These are phyloP conservation scores for Diaporthe helianthi DNA, from an alignment of 2,329 filamentous ascomycete species.

Conservation along the genomic window DNA sequence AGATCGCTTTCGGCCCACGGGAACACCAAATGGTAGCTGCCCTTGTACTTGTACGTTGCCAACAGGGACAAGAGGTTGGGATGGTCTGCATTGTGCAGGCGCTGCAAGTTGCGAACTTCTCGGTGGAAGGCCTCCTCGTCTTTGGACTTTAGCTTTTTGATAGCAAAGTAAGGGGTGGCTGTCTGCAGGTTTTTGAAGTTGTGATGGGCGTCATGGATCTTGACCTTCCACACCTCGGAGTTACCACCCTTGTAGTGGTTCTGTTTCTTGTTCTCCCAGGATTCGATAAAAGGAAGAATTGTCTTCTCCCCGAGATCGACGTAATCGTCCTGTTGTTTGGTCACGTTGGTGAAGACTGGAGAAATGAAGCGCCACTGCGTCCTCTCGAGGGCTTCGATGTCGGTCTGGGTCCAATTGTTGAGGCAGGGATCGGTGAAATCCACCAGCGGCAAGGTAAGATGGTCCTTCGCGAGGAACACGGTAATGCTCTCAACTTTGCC, in stretches of 20 bases:
- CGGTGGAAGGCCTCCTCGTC: constrained; percentile 34
- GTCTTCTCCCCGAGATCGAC: constrained; percentile 32
- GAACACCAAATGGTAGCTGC: constrained; percentile 35
- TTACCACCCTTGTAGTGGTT: constrained; percentile 36
- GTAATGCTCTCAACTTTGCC: constrained; percentile 25
- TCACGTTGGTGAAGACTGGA: constrained; percentile 31
- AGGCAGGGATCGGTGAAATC: constrained; percentile 26
- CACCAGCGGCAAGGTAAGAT: constrained; percentile 18
- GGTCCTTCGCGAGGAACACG: constrained; percentile 17
- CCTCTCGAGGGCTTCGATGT: constrained; percentile 30
- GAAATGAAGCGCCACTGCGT: constrained; percentile 33
- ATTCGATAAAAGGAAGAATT: constrained; percentile 33
- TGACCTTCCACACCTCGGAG: constrained; percentile 35
- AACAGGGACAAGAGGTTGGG: constrained; percentile 34
- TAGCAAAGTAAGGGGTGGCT: constrained; percentile 32
- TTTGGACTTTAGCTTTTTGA: constrained; percentile 34
- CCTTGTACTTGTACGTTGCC: constrained; percentile 35
- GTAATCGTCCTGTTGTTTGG: constrained; percentile 25
- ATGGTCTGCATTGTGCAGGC: constrained; percentile 33
- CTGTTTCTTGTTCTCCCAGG: constrained; percentile 31
- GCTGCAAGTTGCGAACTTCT: constrained; percentile 35
- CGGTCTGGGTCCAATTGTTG: constrained; percentile 24
- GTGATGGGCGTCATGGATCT: constrained; percentile 34
- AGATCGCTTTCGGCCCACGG: constrained; percentile 35
- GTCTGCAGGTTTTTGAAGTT: constrained; percentile 33